Evolutionary conservation across 768 basidiomycete species (phyloP), one percentile per base, ranked within the genome.

Genomic region (Exidia glandulosa): DNA sequence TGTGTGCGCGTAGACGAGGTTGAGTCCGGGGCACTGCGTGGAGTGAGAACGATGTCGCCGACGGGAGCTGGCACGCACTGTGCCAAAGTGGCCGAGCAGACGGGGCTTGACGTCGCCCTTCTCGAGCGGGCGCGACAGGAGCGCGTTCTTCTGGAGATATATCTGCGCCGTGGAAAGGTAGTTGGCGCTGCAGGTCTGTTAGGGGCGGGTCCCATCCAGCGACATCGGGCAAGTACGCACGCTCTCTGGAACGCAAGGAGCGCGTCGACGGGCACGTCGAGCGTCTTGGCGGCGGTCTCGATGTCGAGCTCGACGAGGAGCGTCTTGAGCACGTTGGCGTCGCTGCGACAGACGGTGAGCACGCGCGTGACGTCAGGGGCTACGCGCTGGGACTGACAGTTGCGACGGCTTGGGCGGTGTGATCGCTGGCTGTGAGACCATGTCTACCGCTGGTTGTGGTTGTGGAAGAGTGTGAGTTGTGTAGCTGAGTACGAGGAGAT

Each of bases 21-120:
- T 72, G 9, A 93, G 79, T 25, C 90, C 91, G 0, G 88, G 88
- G 65, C 88, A 89, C 62, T 32, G 62, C 60, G 5, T 64, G 27
- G 63, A 19, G n/a, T 30, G 3, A 27, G 10, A 10, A 29, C 3
- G 13, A 1, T 13, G 6, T n/a, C 1, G 32, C 34, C 30, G 57
- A 13, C 32, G 25, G 23, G 32, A 32, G 64, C 65, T 57, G 9
- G 36, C 0, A 45, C 41, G 9, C 41, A 45, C 41, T 31, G 87
- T 88, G 31, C 88, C 88, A 87, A 87, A 90, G 66, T 90, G 89
- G 0, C 90, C 90, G 7, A 92, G 79, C 29, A 92, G 79, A 66
- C 89, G 82, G 45, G 79, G 76, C 73, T 94, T 94, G 74, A 95
- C 85, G 69, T 92, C 79, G 48, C 87, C 83, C 31, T 78, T 73